These are phyloP conservation scores for Solanum tarijense DNA, from an alignment of 257 asterid genomes.

Conservation along the genomic window DNA sequence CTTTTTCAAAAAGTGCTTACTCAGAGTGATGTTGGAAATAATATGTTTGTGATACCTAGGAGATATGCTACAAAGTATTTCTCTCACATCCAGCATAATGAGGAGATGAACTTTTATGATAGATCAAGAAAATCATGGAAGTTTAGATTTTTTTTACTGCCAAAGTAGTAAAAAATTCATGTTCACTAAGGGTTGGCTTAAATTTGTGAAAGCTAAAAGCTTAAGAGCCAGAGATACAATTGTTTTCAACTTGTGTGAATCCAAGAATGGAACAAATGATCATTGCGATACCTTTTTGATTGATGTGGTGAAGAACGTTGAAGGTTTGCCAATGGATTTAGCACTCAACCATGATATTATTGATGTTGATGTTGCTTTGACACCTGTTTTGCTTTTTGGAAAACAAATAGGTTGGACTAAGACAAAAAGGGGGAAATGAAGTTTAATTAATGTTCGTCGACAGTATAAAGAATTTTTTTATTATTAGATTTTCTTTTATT, in stretches of 20 bases:
- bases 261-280: conserved; percentile 5
- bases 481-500: too few relatives aligned
- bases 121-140: conserved; percentile 42
- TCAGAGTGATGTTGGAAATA: conserved; percentile 51
- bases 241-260: conserved; percentile 36
- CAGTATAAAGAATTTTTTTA: too few relatives aligned
- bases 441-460: too few relatives aligned
- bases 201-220: conserved; percentile 44
- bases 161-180: conserved; percentile 65
- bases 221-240: conserved; percentile 37
- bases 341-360: too few relatives aligned
- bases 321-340: too few relatives aligned
- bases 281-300: background rate
- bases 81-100: conserved; percentile 15
- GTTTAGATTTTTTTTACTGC: conserved; percentile 65
- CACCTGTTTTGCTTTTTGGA: too few relatives aligned
- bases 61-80: conserved; percentile 33
- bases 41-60: conserved; percentile 52
- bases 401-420: too few relatives aligned
- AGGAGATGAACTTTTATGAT: conserved; percentile 37
- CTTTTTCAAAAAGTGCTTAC: conserved; percentile 57
- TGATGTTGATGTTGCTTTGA: too few relatives aligned
- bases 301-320: too few relatives aligned
- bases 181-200: conserved; percentile 71
- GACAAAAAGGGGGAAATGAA: too few relatives aligned